Percentiles rank a stretch among this genome's conserved stretches.
phyloP scores from a whole-genome alignment of 1,139 yeast genomes.

The Hansenula sp. region DNA sequence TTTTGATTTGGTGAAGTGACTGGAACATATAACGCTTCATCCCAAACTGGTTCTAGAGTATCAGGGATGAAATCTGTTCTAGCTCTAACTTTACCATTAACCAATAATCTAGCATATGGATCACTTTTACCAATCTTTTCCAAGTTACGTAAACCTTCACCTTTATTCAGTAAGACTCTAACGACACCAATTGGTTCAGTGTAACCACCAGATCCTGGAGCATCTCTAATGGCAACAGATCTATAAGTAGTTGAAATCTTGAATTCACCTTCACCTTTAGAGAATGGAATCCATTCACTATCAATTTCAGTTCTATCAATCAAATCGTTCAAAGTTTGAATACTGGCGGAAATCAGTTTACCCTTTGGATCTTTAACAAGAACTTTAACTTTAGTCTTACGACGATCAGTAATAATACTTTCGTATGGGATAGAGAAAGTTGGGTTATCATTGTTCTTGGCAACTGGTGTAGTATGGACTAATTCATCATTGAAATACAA shows the following conservation, averaged over 20 bases:
- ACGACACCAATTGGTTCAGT: constrained; percentile 92
- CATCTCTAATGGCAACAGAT: constrained; percentile 70
- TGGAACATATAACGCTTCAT: constrained; percentile 77
- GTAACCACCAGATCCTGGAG: constrained; percentile 72
- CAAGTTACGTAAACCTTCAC: constrained; percentile 72
- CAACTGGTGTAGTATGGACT: constrained; percentile 51
- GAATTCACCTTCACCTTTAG: constrained; percentile 66
- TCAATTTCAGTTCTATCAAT: constrained; percentile 74
- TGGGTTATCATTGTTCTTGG: constrained; percentile 65
- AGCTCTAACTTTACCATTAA: constrained; percentile 72
- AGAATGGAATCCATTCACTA: constrained; percentile 68
- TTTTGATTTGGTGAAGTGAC: constrained; percentile 79
- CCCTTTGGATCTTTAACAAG: constrained; percentile 64
- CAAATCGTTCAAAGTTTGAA: constrained; percentile 64
- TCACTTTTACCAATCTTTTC: constrained; percentile 89
- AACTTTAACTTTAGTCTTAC: constrained; percentile 63
- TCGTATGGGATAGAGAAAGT: constrained; percentile 65
- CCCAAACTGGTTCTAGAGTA: constrained; percentile 79
- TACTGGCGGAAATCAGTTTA: constrained; percentile 55
- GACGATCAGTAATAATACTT: constrained; percentile 70
- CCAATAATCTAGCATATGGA: constrained; percentile 80
- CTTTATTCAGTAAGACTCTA: constrained; percentile 68
- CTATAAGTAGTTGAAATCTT: constrained; percentile 75
- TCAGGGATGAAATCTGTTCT: constrained; percentile 73
- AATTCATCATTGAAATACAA: constrained; percentile 59